Evolutionary conservation across 805 yeast genomes (phyloP), one percentile per base, ranked within the genome.

Genomic region (Cyberlindnera americana): DNA sequence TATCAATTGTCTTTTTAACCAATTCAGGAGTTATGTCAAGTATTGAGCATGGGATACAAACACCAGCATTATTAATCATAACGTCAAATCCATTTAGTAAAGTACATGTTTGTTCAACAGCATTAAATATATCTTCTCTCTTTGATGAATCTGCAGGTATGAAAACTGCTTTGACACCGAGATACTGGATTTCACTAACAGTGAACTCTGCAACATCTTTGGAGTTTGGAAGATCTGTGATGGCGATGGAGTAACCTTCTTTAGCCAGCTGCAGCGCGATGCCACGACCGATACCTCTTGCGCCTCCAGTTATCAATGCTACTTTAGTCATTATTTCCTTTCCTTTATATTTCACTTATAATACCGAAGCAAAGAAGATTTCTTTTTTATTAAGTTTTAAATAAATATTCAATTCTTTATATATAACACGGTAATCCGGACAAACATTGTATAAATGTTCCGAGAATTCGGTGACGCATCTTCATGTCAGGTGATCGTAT

Each of bases 211-310:
- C 64, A 14, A 38, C 38, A 0, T 38, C 40, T 28, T 41, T 45
- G 43, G 57, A 60, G 10, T 19, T 15, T 11, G 56, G 44, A 21
- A 57, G 33, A 40, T 58, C 60, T 1, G 58, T 52, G 35, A 58
- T 52, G 15, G 60, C 61, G 17, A 58, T 52, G 26, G 53, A 43
- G 60, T 86, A 80, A 3, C 95, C 95, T 47, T 73, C 77, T 38
- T 67, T 62, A 12, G 95, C 96, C 55, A 89, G 71, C 63, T 88
- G 95, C 22, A 67, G 56, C 4, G 95, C 81, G 57, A 75, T 88
- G 57, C 85, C 90, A 56, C 81, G 83, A 31, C 96, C 96, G 53
- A 89, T 80, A 9, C 96, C 96, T 52, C 87, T 93, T n/a, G 95
- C 82, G 10, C 93, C 89, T 35, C 96, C 96, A 13, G 96, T 88